Conservation (phyloP, 306 rosid genomes). For the Begonia peltatifolia region DNA sequence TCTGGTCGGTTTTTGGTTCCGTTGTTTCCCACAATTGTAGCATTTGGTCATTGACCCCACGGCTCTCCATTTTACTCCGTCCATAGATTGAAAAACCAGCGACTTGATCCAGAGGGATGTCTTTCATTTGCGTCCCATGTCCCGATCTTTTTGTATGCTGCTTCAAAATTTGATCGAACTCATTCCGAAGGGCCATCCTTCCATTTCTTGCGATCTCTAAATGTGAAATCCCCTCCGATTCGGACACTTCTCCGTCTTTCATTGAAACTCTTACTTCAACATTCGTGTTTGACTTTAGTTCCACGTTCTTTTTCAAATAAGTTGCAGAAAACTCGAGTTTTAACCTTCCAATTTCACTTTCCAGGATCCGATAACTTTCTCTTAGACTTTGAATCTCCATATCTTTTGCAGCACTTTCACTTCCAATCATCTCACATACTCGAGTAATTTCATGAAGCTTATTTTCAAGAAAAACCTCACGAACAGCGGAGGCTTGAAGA, state of each 20-base stretch:
- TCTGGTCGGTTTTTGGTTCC: slow-evolving; percentile 31
- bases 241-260: slow-evolving; percentile 12
- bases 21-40: slow-evolving; percentile 86
- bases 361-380: slow-evolving; percentile 35
- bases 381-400: slow-evolving; percentile 48
- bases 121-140: slow-evolving; percentile 59
- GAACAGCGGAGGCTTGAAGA: slow-evolving; percentile 69
- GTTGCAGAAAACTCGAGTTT: slow-evolving; percentile 52
- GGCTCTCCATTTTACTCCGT: slow-evolving; percentile 36
- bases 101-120: slow-evolving; percentile 77
- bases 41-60: slow-evolving; percentile 66
- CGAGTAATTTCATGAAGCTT: slow-evolving; percentile 68
- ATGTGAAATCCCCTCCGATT: slow-evolving; percentile 8
- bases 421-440: slow-evolving; percentile 49
- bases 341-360: slow-evolving; percentile 58
- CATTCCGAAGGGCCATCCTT: slow-evolving; percentile 19
- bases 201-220: slow-evolving; percentile 18
- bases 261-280: slow-evolving; percentile 11
- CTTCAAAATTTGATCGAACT: slow-evolving; percentile 9
- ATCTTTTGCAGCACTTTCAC: slow-evolving; percentile 43
- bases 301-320: slow-evolving; percentile 61
- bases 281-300: slow-evolving; percentile 8
- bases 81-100: slow-evolving; percentile 40
- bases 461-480: slow-evolving; percentile 72
- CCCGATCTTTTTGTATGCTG: slow-evolving; percentile 31